Evolutionary conservation across 768 basidiomycete species (phyloP).

Genomic region (Fomitopsis pulvina): DNA sequence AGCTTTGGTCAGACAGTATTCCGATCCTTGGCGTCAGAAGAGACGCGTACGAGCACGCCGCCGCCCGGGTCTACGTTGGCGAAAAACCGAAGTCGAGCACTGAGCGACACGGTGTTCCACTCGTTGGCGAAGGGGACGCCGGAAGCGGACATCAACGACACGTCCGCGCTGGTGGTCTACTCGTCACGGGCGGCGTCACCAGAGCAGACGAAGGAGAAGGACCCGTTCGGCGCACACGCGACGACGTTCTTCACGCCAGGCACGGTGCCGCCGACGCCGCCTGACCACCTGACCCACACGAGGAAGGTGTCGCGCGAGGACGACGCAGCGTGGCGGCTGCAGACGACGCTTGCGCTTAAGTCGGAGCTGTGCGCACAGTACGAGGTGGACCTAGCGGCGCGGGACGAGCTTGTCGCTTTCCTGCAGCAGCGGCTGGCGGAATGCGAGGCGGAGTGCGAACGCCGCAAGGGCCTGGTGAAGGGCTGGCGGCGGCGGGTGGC

Average conservation of each 20-base stretch:
- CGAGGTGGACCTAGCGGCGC: conserved; percentile 65
- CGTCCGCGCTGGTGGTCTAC: conserved; percentile 43
- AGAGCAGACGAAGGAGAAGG: conserved; percentile 39
- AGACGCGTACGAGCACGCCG: conserved; percentile 5
- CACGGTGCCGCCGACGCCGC: conserved; percentile 62
- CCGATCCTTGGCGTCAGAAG: conserved; percentile 35
- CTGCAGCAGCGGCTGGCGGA: conserved; percentile 47
- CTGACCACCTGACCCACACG: conserved; percentile 38
- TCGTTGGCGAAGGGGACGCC: conserved; percentile 38
- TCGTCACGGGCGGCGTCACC: conserved; percentile 12
- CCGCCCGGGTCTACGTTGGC: conserved; percentile 21
- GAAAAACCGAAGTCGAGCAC: conserved; percentile 41
- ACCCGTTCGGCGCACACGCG: conserved; percentile 69
- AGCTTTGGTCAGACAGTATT: conserved; percentile 61
- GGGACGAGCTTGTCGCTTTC: conserved; percentile 64
- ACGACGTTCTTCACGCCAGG: conserved; percentile 75
- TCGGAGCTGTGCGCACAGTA: conserved; percentile 71
- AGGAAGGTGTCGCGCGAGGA: conserved; percentile 68
- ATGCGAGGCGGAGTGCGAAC: conserved; percentile 57
- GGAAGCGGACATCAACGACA: conserved; percentile 63
- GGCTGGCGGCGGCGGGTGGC: conserved; percentile 73
- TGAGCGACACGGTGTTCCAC: conserved; percentile 63
- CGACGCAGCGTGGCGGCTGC: conserved; percentile 62
- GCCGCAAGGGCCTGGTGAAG: conserved; percentile 46
- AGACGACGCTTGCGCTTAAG: conserved; percentile 70